Evolutionary conservation across 306 rosid genomes (phyloP).

Genomic region (Arachis hypogaea): DNA sequence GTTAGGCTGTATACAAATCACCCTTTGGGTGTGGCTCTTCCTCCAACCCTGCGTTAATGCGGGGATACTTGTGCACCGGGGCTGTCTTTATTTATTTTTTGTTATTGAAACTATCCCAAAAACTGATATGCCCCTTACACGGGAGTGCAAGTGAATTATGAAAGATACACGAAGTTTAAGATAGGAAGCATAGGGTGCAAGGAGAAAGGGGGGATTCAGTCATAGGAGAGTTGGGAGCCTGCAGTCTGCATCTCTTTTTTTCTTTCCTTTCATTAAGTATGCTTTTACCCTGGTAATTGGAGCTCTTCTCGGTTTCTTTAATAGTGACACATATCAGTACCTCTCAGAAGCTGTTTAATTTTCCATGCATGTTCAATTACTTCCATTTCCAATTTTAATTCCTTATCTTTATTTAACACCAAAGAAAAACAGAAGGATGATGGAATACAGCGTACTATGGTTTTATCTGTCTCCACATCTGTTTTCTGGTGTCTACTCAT

Average conservation of each 20-base stretch:
- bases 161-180: not conserved
- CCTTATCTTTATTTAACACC: too few relatives aligned
- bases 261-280: not conserved
- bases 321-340: not conserved
- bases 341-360: slow-evolving; percentile 9
- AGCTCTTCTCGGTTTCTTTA: not conserved
- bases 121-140: not conserved
- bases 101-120: slow-evolving; percentile 8
- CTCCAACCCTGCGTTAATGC: too few relatives aligned
- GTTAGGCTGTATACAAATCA: too few relatives aligned
- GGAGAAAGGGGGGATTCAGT: not conserved
- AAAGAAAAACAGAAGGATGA: too few relatives aligned
- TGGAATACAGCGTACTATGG: not conserved
- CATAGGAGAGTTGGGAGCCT: not conserved
- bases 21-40: too few relatives aligned
- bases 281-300: not conserved
- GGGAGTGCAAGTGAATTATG: not conserved
- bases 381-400: too few relatives aligned
- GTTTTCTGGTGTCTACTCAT: too few relatives aligned
- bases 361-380: not conserved
- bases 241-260: not conserved
- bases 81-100: too few relatives aligned
- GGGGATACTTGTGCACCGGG: too few relatives aligned
- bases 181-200: not conserved
- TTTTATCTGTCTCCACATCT: too few relatives aligned